Evolutionary conservation across 2,329 filamentous ascomycete genomes (phyloP), one percentile per base, ranked within the genome.

Genomic region (Xylaria sp.): DNA sequence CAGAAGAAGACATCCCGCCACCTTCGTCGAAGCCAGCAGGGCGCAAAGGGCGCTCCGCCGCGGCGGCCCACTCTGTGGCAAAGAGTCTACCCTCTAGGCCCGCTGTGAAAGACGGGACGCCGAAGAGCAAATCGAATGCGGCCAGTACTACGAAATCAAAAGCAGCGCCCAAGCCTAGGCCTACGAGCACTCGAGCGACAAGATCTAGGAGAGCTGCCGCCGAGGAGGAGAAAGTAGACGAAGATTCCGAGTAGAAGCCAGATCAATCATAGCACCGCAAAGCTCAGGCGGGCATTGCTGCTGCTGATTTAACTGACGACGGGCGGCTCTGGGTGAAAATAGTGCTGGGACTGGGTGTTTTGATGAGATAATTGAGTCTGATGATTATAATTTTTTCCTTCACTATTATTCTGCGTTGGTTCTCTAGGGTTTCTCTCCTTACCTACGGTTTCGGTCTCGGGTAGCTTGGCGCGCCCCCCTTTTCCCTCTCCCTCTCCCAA

Each of bases 51-150:
- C 74, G 76, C 55, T 66, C 72, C 20, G 63, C 73, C 34, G 67
- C 73, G 18, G 58, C 73, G 20, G 65, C 72, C 0, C 46, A 59
- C 8, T 44, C 75, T 12, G 74, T 68, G 50, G 65, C 72, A n/a
- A 78, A 76, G 66, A 70, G 55, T 10, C 56, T 77, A 25, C 72
- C 74, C 20, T 75, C 76, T 7, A 74, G 76, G 41, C 77, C 77
- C 32, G 76, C 76, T 12, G 70, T 59, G 23, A 78, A 76, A 63
- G 69, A 72, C 1, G 72, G 52, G 9, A 55, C 67, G 2, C n/a
- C 67, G n/a, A 78, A 76, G 65, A 59, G 71, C 52, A 77, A 76
- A 39, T 59, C 76, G 15, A 51, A 73, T 15, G 62, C 70, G 58
- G 61, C 72, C 52, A 72, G 74, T 52, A 25, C 58, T 34, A 64